A percentile compares a stretch with the other conserved stretches of the same genome.
phyloP scores from a whole-genome alignment of 1,284 basidiomycete species.

The Ustilago loliicola region DNA sequence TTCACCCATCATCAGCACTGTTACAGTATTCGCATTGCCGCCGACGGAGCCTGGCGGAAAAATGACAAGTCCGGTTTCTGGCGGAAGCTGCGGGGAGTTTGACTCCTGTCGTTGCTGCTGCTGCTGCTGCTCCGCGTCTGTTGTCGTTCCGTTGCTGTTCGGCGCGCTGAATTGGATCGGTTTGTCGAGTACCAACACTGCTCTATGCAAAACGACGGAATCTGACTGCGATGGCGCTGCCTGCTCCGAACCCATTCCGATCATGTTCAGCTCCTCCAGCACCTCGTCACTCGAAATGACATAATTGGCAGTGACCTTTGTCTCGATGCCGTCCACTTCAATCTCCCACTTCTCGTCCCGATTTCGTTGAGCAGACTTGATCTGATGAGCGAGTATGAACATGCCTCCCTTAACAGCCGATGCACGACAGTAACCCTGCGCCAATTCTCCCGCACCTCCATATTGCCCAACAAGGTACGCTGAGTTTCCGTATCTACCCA shows the following conservation, averaged over 20 bases:
- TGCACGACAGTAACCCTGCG: constrained; percentile 65
- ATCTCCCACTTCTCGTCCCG: constrained; percentile 46
- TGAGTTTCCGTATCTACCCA: constrained; percentile 88
- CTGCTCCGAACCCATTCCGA: too few species aligned
- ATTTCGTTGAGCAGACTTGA: constrained; percentile 19
- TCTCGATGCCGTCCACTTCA: constrained; percentile 74
- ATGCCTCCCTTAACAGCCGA: constrained; percentile 63
- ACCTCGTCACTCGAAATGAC: constrained; percentile 73
- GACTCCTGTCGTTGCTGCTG: neutral
- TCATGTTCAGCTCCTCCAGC: constrained; percentile 62
- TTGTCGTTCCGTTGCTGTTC: neutral
- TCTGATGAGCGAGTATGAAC: constrained; percentile 57
- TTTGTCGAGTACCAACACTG: constrained; percentile 46
- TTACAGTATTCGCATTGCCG: constrained; percentile 74
- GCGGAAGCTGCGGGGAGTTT: constrained; percentile 20
- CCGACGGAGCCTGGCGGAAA: constrained; percentile 78
- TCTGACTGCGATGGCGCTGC: neutral
- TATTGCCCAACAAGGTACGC: constrained; percentile 95
- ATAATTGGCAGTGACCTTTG: constrained; percentile 74
- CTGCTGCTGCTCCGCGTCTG: neutral
- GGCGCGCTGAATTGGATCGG: constrained; percentile 33
- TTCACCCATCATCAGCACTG: constrained; percentile 79
- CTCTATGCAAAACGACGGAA: constrained; percentile 16
- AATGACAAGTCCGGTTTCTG: constrained; percentile 81
- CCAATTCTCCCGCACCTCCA: constrained; percentile 76